A percentile compares a stretch with the other conserved stretches of the same genome.
Evolutionary conservation across 257 asterid species (phyloP).

Genomic region (Echites panduratus): DNA sequence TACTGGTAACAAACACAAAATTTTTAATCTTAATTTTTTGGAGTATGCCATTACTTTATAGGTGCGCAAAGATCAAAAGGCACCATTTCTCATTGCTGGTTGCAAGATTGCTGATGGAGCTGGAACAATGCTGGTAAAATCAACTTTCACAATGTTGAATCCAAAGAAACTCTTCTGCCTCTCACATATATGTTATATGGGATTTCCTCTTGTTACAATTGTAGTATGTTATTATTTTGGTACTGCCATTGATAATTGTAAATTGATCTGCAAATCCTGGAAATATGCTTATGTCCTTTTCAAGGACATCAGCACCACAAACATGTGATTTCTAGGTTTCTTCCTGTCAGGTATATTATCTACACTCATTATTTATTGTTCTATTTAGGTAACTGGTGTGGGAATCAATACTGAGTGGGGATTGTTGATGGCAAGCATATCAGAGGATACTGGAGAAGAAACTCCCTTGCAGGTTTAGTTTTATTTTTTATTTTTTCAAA

Average conservation of each 20-base stretch:
- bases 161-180: neutral
- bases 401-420: constrained; percentile 99
- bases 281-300: neutral
- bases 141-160: neutral
- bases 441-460: constrained; percentile 98
- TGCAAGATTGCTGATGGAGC: constrained; percentile 98
- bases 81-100: constrained; percentile 96
- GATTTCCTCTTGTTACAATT: neutral
- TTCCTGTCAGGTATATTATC: neutral
- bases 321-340: neutral
- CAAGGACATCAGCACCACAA: neutral
- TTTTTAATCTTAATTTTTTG: constrained; percentile 20
- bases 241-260: neutral
- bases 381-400: constrained; percentile 74
- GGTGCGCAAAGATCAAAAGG: constrained; percentile 71
- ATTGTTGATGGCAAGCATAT: constrained; percentile 87
- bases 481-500: neutral
- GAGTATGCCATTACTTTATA: constrained; percentile 21
- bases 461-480: constrained; percentile 84
- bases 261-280: neutral
- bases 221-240: neutral
- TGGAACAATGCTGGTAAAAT: constrained; percentile 83
- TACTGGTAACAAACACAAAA: constrained; percentile 18
- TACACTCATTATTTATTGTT: constrained; percentile 4
- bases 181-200: neutral